Conservation (phyloP, 1,139 yeast genomes). For the Candida sojae region DNA sequence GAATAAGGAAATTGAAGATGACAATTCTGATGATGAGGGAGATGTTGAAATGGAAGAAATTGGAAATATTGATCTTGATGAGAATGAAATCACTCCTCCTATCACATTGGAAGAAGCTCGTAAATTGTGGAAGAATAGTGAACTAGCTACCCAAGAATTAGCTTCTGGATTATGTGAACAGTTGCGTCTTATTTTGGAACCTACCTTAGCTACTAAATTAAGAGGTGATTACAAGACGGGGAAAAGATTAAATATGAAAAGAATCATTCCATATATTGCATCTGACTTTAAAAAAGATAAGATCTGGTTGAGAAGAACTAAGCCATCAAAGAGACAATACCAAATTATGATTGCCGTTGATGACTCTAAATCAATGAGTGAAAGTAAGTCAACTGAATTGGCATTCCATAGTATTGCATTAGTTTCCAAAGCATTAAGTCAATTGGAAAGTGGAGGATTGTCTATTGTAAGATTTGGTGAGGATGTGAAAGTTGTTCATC, state of each 20-base stretch:
- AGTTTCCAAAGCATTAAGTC: slow-evolving; percentile 91
- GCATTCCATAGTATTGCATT: slow-evolving; percentile 95
- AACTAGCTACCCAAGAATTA: slow-evolving; percentile 78
- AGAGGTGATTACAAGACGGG: slow-evolving; percentile 98
- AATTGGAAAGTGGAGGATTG: slow-evolving; percentile 90
- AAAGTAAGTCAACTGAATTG: slow-evolving; percentile 82
- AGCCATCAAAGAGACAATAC: slow-evolving; percentile 95
- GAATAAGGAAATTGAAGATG: slow-evolving; percentile 22
- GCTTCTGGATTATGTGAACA: slow-evolving; percentile 92
- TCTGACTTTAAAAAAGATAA: slow-evolving; percentile 97
- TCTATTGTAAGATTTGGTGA: slow-evolving; percentile 93
- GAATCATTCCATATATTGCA: slow-evolving; percentile 97
- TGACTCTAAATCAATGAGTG: slow-evolving; percentile 97
- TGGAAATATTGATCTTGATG: slow-evolving; percentile 27
- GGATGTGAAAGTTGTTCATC: slow-evolving; percentile 80
- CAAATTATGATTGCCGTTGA: slow-evolving; percentile 98
- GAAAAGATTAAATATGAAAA: slow-evolving; percentile 93
- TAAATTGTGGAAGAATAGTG: slow-evolving; percentile 80
- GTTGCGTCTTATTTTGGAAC: slow-evolving; percentile 87
- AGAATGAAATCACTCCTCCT: slow-evolving; percentile 37
- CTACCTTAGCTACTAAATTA: slow-evolving; percentile 90
- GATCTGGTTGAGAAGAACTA: slow-evolving; percentile 97
- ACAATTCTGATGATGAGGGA: slow-evolving; percentile 13
- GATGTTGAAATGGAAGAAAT: slow-evolving; percentile 20
- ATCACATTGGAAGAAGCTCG: slow-evolving; percentile 67